Conservation (phyloP, 768 basidiomycete species). For the Suillus cothurnatus region DNA sequence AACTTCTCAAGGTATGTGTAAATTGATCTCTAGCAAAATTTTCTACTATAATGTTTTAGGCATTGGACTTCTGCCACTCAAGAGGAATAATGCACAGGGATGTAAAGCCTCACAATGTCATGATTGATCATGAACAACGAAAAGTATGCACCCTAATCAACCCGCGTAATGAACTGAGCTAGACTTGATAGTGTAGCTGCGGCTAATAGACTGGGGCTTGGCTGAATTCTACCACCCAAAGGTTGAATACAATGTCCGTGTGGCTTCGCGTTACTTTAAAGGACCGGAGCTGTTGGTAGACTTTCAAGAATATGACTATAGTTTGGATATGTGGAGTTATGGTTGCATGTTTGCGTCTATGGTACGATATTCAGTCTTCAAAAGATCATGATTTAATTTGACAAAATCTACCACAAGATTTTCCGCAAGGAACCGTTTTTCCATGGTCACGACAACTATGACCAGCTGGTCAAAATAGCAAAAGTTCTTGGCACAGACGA, state of each 20-base stretch:
- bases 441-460: slow-evolving; percentile 99
- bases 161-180: slow-evolving; percentile 8
- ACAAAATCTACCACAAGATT: slow-evolving; percentile 55
- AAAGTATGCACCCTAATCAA: slow-evolving; percentile 55
- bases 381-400: slow-evolving; percentile 1
- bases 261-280: slow-evolving; percentile 97
- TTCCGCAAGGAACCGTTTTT: slow-evolving; percentile 99
- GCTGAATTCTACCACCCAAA: slow-evolving; percentile 99
- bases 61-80: slow-evolving; percentile 96
- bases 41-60: slow-evolving; percentile 44
- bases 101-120: slow-evolving; percentile 98
- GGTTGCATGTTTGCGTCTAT: slow-evolving; percentile 99
- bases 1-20: slow-evolving; percentile 79
- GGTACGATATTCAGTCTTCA: slow-evolving; percentile 50
- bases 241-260: slow-evolving; percentile 97
- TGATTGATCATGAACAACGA: slow-evolving; percentile 98
- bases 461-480: slow-evolving; percentile 96
- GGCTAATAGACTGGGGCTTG: slow-evolving; percentile 98
- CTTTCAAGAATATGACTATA: slow-evolving; percentile 98
- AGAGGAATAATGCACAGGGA: slow-evolving; percentile 99
- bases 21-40: slow-evolving; percentile 10
- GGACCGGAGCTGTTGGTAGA: slow-evolving; percentile 96
- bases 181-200: slow-evolving; percentile 54
- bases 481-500: slow-evolving; percentile 98
- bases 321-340: slow-evolving; percentile 98